Evolutionary conservation across 257 asterid species (phyloP), one percentile per base, ranked within the genome.

Genomic region (Gentiana macrophylla): DNA sequence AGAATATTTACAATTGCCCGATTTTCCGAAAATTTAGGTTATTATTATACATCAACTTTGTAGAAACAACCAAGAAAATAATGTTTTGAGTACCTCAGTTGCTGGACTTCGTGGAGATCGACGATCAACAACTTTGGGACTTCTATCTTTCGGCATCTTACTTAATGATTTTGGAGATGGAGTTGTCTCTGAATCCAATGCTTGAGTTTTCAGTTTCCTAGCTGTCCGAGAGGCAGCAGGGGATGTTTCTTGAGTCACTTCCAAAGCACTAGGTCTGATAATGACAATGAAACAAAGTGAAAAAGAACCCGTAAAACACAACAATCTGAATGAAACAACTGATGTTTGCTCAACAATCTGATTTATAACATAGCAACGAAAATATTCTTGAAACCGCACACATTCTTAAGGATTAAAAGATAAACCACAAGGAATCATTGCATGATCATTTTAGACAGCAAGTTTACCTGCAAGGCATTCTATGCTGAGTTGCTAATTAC

Each of bases 71-170:
- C 46, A 41, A 41, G 9, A 24, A 24, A 24, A 24, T 24, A 41
- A 41, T 41, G 37, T 43, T 15, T 52, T 34, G 44, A 32, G 34
- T 73, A 89, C 97, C 97, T 84, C 88, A 57, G 56, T 47, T 37
- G 76, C 82, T 35, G 90, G 90, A 59, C 84, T 80, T 73, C 80
- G 68, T 12, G 91, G 91, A 52, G 94, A 81, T 1, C 79, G 74
- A 9, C 80, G 90, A 47, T 70, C 83, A 54, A 71, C 80, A 60
- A 79, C 80, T 65, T 77, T 84, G 2, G 93, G 84, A 72, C 84
- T 81, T 73, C 77, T 81, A 12, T 77, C 79, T 70, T 84, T 89
- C 2, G 84, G 77, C 37, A 79, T 79, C 64, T 70, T 76, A 75
- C 71, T 73, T 6, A 62, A 66, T n/a, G 66, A 62, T 69, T 72